Base-by-base conservation (phyloP, 2,329 filamentous ascomycete species). In the Remersonia thermophila region DNA sequence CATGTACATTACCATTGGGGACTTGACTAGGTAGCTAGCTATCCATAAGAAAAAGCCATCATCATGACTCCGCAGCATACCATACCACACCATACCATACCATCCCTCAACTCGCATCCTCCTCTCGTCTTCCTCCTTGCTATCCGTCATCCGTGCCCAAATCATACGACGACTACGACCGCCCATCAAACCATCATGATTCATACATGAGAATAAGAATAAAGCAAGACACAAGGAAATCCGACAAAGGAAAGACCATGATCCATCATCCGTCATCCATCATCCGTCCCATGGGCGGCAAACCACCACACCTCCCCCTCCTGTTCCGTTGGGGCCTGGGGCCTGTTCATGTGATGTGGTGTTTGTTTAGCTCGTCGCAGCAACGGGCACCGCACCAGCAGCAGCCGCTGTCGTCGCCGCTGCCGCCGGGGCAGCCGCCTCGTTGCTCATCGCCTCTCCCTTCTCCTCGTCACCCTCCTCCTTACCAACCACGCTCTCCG, bases 401-500 rank as follows among this genome's bases (percentile, higher is more conserved):
- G 27, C 12, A 14, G 27, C 11, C 4, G 27, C 12, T 5, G 27
- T 14, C 4, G 7, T n/a, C 27, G 4, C 27, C 27, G 4, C n/a
- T n/a, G n/a, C n/a, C n/a, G n/a, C n/a, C n/a, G n/a, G n/a, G n/a
- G n/a, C n/a, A n/a, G n/a, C n/a, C n/a, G n/a, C n/a, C n/a, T n/a
- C n/a, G n/a, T n/a, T n/a, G n/a, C n/a, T n/a, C 30, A 10, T 20
- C 25, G 13, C 34, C 20, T 38, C 38, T 11, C 9, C 23, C 31
- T 14, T 20, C 16, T 8, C 10, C 32, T 9, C 26, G 3, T 32
- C 32, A 14, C 35, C 32, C n/a, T 35, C 42, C 41, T 54, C 49
- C 14, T 51, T 49, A 9, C 52, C 48, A 18, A 51, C 27, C 23
- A 39, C 59, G 38, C 63, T 67, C 47, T 63, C 65, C 3, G 65